phyloP scores from a whole-genome alignment of 345 rosid species.

The Aquilaria sinensis region DNA sequence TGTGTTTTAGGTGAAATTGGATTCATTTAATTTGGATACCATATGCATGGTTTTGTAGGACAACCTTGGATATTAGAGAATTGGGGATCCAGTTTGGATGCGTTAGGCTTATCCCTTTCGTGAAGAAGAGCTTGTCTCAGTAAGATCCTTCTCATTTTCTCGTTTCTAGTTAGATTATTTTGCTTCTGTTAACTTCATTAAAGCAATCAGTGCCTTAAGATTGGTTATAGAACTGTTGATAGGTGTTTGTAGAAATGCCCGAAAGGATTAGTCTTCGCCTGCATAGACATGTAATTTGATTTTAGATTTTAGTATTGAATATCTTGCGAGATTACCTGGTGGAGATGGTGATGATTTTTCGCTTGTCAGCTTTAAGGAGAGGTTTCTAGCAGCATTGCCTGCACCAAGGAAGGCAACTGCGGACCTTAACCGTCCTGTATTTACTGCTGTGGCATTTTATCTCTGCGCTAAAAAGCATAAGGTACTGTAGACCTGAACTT shows the following conservation, averaged over 20 bases:
- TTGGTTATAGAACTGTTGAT: not conserved
- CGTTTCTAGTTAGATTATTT: not conserved
- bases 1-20: not conserved
- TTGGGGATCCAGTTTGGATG: constrained; percentile 90
- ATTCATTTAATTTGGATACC: constrained; percentile 3
- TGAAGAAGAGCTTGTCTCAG: constrained; percentile 58
- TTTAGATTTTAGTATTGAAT: not conserved
- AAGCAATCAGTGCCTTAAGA: no score
- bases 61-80: constrained; percentile 62
- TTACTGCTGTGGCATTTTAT: constrained; percentile 87
- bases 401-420: constrained; percentile 61
- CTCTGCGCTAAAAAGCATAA: constrained; percentile 76
- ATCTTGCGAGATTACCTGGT: not conserved
- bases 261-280: not conserved
- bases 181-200: not conserved
- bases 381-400: constrained; percentile 75
- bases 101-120: constrained; percentile 75
- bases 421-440: constrained; percentile 74
- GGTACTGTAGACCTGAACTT: constrained; percentile 21
- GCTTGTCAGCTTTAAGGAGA: constrained; percentile 56
- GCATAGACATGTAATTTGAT: no score
- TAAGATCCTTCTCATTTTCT: constrained; percentile 28
- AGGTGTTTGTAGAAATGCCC: constrained; percentile 43
- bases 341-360: not conserved
- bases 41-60: constrained; percentile 27